Conservation (phyloP, 352 stramenopile species). For the Pythium vanterpoolii region DNA sequence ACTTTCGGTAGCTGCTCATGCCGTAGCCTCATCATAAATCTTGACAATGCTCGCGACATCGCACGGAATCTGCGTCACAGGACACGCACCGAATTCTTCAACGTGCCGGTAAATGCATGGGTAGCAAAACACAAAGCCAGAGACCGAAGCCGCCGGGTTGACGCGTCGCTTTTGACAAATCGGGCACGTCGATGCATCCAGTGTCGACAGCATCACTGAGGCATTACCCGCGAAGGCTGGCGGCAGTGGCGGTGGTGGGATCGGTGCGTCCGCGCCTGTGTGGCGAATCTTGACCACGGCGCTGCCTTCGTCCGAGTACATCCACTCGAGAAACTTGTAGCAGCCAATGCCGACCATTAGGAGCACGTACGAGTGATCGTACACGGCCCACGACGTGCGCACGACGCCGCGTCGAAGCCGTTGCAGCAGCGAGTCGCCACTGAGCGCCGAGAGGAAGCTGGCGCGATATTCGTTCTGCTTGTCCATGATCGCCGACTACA, state of each 20-base stretch:
- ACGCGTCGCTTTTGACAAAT: conserved; percentile 71
- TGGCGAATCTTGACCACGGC: conserved; percentile 51
- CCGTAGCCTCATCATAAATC: conserved; percentile 74
- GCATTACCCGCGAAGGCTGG: conserved; percentile 62
- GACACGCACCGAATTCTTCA: conserved; percentile 64
- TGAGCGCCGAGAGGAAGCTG: conserved; percentile 47
- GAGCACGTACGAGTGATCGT: conserved; percentile 83
- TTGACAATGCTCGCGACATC: conserved; percentile 58
- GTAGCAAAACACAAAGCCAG: conserved; percentile 85
- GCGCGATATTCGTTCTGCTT: conserved; percentile 53
- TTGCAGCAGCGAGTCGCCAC: conserved; percentile 36
- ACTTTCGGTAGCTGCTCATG: conserved; percentile 6
- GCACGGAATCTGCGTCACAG: conserved; percentile 77
- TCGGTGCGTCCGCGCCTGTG: conserved; percentile 47
- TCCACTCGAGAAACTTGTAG: conserved; percentile 89
- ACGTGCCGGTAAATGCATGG: conserved; percentile 76
- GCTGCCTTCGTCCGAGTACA: conserved; percentile 82
- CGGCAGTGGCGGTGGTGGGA: conserved; percentile 69
- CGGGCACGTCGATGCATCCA: conserved; percentile 52
- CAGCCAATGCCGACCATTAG: conserved; percentile 69
- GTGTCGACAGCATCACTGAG: conserved; percentile 34
- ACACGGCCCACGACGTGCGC: conserved; percentile 53
- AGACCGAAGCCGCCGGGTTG: conserved; percentile 70
- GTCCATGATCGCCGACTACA: conserved; percentile 45
- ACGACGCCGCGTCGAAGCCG: conserved; percentile 41